Conservation (phyloP, 495 filamentous ascomycete species). For the Neurospora pannonica region DNA sequence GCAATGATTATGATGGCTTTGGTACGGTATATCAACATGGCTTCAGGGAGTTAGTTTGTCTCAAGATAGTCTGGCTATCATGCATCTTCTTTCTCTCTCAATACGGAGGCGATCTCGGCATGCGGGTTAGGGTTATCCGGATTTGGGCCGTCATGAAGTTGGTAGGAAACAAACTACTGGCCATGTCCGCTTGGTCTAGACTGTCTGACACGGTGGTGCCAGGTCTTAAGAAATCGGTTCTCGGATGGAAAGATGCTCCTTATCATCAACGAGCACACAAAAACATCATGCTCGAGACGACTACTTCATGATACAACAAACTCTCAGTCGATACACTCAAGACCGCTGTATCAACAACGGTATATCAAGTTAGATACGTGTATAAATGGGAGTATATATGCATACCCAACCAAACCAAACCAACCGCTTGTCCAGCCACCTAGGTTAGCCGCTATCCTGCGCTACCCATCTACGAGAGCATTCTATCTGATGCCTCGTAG, state of each 20-base stretch:
- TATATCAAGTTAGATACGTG: neutral
- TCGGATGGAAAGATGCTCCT: neutral
- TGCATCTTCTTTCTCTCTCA: neutral
- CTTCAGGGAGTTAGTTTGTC: neutral
- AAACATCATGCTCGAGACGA: neutral
- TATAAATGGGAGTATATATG: neutral
- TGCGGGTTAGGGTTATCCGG: neutral
- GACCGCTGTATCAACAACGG: neutral
- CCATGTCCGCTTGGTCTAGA: neutral
- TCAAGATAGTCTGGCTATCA: neutral
- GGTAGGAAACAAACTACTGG: neutral
- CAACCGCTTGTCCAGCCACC: neutral
- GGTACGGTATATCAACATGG: neutral
- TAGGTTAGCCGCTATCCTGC: neutral
- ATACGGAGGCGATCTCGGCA: neutral
- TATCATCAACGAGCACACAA: too few species aligned
- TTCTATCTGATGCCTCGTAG: neutral
- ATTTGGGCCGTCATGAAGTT: neutral
- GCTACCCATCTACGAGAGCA: neutral
- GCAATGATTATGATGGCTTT: neutral
- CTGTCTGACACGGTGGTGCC: neutral
- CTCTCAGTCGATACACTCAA: neutral
- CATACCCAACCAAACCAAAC: neutral
- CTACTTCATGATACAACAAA: neutral
- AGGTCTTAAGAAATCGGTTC: neutral